Evolutionary conservation across 2,329 filamentous ascomycete species (phyloP).

Genomic region (Dactylellina sp.): DNA sequence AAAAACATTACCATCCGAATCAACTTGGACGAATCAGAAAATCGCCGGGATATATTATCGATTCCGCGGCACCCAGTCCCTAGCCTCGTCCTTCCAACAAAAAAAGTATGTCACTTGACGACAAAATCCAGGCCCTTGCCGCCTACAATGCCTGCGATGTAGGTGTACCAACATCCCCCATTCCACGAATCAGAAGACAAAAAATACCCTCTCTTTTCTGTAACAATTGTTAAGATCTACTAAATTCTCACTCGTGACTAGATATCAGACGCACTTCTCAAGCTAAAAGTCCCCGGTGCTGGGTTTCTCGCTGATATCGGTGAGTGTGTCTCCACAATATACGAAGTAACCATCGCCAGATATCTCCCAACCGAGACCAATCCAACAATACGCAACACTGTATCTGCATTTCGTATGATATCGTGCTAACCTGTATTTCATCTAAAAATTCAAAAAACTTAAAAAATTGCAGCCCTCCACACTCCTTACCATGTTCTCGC

Average conservation of each 20-base stretch:
- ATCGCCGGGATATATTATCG: constrained; percentile 7
- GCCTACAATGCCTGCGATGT: constrained; percentile 53
- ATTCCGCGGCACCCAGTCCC: background rate
- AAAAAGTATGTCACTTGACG: constrained; percentile 31
- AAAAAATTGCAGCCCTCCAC: constrained; percentile 58
- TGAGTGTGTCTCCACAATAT: constrained; percentile 61
- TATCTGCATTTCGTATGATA: background rate
- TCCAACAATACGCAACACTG: constrained; percentile 58
- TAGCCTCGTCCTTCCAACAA: constrained; percentile 1
- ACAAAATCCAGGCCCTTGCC: constrained; percentile 34
- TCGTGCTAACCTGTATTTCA: too few species aligned
- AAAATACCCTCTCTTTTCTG: too few species aligned
- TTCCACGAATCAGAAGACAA: background rate
- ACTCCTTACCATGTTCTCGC: constrained; percentile 58
- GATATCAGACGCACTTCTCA: constrained; percentile 79
- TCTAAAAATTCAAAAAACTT: too few species aligned
- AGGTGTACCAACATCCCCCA: constrained; percentile 11
- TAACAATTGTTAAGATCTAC: too few species aligned
- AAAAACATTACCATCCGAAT: background rate
- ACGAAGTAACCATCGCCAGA: background rate
- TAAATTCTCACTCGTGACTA: constrained; percentile 61
- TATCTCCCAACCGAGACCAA: constrained; percentile 7
- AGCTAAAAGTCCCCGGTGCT: constrained; percentile 74
- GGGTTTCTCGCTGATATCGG: constrained; percentile 75
- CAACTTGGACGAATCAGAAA: constrained; percentile 7